Base-by-base conservation (phyloP, 106 monocot species). In the Acanthochlamys bracteata region DNA sequence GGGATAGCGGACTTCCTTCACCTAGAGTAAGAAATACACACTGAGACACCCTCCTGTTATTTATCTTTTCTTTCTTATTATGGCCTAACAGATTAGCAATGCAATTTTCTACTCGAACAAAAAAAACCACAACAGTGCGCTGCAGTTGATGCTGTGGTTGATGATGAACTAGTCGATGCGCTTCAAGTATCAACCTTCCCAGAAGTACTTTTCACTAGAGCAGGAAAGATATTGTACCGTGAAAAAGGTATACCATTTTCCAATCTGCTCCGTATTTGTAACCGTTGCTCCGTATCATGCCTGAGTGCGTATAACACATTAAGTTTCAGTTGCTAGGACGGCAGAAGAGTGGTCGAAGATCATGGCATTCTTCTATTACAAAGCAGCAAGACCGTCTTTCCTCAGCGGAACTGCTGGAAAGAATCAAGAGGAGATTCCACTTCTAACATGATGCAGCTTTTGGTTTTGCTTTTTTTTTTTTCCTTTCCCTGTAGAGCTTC, bases 341-440 rank as follows among this genome's bases (percentile, higher is more conserved):
- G 87, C 78, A 41, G 87, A 88, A 1, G 91, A 91, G 47, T 91
- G 88, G 91, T 84, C 85, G 2, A 82, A 91, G 72, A 83, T 96
- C n/a, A 96, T 96, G 85, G 88, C 84, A 13, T 96, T 88, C 72
- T 96, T 96, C 78, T 91, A 91, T 75, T 91, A 83, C 75, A 96
- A 84, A 63, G 96, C 91, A 59, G 71, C 42, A 24, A 75, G 86
- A 45, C 90, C 90, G 8, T 39, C 83, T 0, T 96, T 72, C 74
- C 69, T 91, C 2, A 73, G 70, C 13, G 56, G 83, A 70, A 17
- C 61, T 57, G 85, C 68, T 43, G 87, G 88, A 12, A 56, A 74
- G 68, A 75, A 42, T 53, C 80, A 83, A 71, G 96, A 96, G 61
- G 88, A 83, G 76, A 79, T 95, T 26, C 95, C 95, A 23, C 78